phyloP scores from a whole-genome alignment of 2,329 filamentous ascomycete species.

The Stemphylium lycopersici region DNA sequence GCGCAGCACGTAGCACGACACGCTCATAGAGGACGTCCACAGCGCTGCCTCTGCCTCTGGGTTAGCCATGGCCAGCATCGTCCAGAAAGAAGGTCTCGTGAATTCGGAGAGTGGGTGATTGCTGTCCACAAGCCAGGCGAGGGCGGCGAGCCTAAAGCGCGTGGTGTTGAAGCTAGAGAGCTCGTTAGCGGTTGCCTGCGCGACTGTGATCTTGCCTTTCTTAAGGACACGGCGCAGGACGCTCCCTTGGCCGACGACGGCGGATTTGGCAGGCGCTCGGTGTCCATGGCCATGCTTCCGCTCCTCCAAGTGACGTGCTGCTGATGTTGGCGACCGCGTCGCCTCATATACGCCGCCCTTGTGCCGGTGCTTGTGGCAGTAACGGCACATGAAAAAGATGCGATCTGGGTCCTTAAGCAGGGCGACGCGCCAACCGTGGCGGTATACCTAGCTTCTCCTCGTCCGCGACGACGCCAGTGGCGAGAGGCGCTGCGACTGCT shows the following conservation, averaged over 20 bases:
- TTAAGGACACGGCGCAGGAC: neutral
- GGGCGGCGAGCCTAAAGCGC: neutral
- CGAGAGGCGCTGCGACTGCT: no score
- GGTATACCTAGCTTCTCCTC: no score
- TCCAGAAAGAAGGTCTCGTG: neutral
- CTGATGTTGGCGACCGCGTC: neutral
- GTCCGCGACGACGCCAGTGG: no score
- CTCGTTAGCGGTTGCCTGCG: neutral
- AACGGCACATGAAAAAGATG: slow-evolving; percentile 5
- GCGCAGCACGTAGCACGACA: neutral
- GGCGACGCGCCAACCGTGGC: no score
- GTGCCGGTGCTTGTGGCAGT: slow-evolving; percentile 4
- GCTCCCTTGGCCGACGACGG: neutral
- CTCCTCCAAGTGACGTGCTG: neutral
- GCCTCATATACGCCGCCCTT: neutral
- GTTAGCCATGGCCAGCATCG: slow-evolving; percentile 6
- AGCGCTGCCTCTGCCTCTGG: slow-evolving; percentile 5
- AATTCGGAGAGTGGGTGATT: neutral
- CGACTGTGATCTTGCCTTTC: neutral
- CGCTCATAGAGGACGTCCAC: neutral
- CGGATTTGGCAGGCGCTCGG: neutral
- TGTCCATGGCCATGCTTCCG: neutral
- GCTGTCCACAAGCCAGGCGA: neutral
- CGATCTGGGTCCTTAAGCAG: no score
- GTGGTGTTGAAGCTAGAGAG: neutral